phyloP scores from a whole-genome alignment of 805 yeast species.

The Yarrowia phangngaensis region DNA sequence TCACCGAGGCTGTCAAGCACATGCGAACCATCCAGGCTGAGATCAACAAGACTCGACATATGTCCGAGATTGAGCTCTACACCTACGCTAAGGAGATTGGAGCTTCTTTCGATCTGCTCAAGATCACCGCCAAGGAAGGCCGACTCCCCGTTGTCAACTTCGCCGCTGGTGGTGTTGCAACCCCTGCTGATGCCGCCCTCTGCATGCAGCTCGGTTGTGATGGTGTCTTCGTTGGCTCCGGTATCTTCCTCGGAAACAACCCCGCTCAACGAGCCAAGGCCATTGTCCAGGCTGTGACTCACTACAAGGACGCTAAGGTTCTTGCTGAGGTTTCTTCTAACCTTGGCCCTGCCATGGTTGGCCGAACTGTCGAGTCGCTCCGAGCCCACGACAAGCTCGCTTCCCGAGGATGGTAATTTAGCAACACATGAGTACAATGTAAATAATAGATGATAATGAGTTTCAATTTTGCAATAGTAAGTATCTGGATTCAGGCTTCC shows the following conservation, averaged over 20 bases:
- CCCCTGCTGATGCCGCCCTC: conserved; percentile 83
- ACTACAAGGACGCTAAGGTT: conserved; percentile 57
- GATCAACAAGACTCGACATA: conserved; percentile 47
- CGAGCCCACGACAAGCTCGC: conserved; percentile 41
- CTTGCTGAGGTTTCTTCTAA: conserved; percentile 64
- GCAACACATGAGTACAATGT: conserved; percentile 10
- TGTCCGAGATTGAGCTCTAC: conserved; percentile 46
- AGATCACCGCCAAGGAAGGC: conserved; percentile 48
- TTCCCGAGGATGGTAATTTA: conserved; percentile 30
- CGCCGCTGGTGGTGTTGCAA: conserved; percentile 86
- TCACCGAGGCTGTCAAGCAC: conserved; percentile 76
- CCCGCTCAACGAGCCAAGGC: conserved; percentile 72
- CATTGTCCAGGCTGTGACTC: conserved; percentile 75
- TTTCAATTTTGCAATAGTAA: background rate
- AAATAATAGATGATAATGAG: conserved; percentile 26
- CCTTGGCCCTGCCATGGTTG: conserved; percentile 74
- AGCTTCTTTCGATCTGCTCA: conserved; percentile 55
- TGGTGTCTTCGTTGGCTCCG: conserved; percentile 75
- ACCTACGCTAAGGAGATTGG: conserved; percentile 54
- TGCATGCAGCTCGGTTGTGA: conserved; percentile 80
- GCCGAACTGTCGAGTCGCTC: conserved; percentile 56
- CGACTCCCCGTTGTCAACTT: conserved; percentile 78
- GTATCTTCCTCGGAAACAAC: conserved; percentile 69
- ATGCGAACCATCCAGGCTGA: conserved; percentile 57
- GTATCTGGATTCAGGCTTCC: too few species aligned